phyloP scores from a whole-genome alignment of 2,329 filamentous ascomycete genomes.

The Paraphaeosphaeria sporulosa region DNA sequence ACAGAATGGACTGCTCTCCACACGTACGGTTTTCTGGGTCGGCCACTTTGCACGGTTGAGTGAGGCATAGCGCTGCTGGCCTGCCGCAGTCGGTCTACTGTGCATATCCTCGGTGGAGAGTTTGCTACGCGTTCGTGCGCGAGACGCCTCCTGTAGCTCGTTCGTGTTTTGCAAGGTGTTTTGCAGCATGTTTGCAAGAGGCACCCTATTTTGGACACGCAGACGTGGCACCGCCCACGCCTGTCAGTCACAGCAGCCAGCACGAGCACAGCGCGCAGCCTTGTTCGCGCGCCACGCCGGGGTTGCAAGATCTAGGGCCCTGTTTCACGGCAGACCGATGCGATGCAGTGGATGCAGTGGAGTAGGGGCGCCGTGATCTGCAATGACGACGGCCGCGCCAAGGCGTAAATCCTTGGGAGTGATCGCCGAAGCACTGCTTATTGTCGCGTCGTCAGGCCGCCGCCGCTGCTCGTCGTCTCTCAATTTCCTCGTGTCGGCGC shows the following conservation, averaged over 20 bases:
- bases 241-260: not conserved
- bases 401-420: constrained; percentile 1
- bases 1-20: no score
- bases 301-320: not conserved
- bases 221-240: not conserved
- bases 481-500: not conserved
- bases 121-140: not conserved
- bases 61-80: not conserved
- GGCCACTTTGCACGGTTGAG: not conserved
- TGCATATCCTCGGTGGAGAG: not conserved
- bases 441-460: not conserved
- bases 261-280: constrained; percentile 2
- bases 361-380: constrained; percentile 1
- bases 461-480: not conserved
- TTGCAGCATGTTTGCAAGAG: not conserved
- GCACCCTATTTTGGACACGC: not conserved
- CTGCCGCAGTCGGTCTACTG: not conserved
- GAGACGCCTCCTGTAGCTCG: not conserved
- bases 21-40: no score
- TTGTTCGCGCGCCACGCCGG: not conserved
- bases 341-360: not conserved
- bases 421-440: not conserved
- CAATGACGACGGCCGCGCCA: constrained; percentile 4
- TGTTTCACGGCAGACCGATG: constrained; percentile 5
- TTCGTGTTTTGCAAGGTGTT: not conserved